Conservation (phyloP, 106 monocot species). For the Acanthochlamys bracteata region DNA sequence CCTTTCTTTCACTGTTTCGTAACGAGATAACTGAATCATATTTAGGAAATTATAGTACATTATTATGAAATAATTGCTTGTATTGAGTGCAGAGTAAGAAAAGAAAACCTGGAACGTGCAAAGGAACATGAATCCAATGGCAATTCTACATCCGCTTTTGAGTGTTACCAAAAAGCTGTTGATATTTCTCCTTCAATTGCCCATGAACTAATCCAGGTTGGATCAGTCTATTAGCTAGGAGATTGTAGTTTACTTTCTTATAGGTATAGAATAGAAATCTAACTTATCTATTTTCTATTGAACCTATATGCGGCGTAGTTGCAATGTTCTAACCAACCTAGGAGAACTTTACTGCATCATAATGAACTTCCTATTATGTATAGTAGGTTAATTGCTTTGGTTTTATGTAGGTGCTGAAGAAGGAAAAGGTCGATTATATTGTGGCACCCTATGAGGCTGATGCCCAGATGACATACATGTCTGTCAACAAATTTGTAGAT, state of each 20-base stretch:
- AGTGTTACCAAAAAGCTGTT: conserved; percentile 97
- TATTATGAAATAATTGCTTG: too few relatives aligned
- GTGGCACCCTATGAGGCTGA: conserved; percentile 99
- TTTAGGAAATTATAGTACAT: too few relatives aligned
- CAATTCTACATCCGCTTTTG: conserved; percentile 76
- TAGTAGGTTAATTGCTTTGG: too few relatives aligned
- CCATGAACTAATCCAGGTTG: conserved; percentile 73
- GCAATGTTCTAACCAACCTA: too few relatives aligned
- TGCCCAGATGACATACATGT: conserved; percentile 94
- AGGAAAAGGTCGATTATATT: conserved; percentile 83
- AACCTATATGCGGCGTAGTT: too few relatives aligned
- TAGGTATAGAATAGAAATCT: too few relatives aligned
- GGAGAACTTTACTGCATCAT: too few relatives aligned
- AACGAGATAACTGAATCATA: too few relatives aligned
- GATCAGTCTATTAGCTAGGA: neutral
- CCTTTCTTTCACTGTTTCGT: too few relatives aligned
- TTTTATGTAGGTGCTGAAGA: conserved; percentile 56
- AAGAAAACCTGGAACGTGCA: conserved; percentile 91
- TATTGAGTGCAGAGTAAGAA: conserved; percentile 49
- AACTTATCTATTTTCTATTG: too few relatives aligned
- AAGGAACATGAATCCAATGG: conserved; percentile 79
- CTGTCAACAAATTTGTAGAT: conserved; percentile 73
- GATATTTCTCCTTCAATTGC: conserved; percentile 93
- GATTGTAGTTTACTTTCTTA: too few relatives aligned
- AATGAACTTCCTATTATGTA: too few relatives aligned